phyloP scores from a whole-genome alignment of 2,329 filamentous ascomycete genomes.

The Cordyceps javanica region DNA sequence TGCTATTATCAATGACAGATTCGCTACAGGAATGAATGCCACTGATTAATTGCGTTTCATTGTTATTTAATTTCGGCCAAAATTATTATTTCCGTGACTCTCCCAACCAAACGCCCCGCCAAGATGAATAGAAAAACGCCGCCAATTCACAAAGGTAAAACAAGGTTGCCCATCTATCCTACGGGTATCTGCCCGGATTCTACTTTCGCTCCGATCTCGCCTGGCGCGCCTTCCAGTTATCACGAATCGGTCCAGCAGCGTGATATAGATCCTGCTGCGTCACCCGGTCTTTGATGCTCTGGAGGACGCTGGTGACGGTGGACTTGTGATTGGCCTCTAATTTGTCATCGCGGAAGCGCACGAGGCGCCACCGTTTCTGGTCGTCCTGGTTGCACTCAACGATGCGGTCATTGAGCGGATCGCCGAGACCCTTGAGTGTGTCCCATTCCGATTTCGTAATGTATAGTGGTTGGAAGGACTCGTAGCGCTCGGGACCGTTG shows the following conservation, averaged over 20 bases:
- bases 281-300: constrained; percentile 83
- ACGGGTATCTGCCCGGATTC: not conserved
- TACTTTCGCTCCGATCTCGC: constrained; percentile 23
- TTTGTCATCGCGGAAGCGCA: constrained; percentile 91
- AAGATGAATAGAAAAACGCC: not conserved
- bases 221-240: constrained; percentile 68
- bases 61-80: not conserved
- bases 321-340: constrained; percentile 80
- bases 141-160: not conserved
- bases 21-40: not conserved
- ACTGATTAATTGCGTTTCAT: not conserved
- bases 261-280: constrained; percentile 73
- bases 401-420: constrained; percentile 79
- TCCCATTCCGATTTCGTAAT: constrained; percentile 80
- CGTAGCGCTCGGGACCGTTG: constrained; percentile 47
- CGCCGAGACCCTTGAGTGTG: constrained; percentile 61
- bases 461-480: constrained; percentile 59
- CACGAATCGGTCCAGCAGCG: constrained; percentile 64
- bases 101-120: not conserved
- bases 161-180: not conserved
- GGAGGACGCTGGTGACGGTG: constrained; percentile 78
- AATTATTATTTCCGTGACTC: not conserved
- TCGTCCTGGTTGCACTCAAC: constrained; percentile 85
- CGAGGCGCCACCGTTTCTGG: constrained; percentile 72
- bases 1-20: too few relatives aligned